Evolutionary conservation across 306 rosid species (phyloP).

Genomic region (Sicyos edulis): DNA sequence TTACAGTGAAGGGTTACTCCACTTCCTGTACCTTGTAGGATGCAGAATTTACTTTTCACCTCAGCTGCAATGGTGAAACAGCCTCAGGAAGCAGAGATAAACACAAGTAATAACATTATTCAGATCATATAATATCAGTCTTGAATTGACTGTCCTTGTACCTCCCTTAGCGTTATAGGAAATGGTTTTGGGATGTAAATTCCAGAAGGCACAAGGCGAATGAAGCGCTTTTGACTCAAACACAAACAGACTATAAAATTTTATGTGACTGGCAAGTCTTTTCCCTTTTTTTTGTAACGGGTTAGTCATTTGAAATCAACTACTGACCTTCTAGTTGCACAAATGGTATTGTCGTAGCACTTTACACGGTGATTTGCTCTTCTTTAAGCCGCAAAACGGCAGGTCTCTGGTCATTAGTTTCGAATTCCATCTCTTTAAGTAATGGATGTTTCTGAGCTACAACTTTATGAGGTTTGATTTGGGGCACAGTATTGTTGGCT

Average conservation of each 20-base stretch:
- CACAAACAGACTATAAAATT: slow-evolving; percentile 25
- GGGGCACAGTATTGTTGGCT: slow-evolving; percentile 31
- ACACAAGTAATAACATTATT: slow-evolving; percentile 11
- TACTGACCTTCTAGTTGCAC: slow-evolving; percentile 22
- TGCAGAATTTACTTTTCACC: slow-evolving; percentile 8
- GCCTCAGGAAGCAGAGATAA: not conserved
- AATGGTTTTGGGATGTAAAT: slow-evolving; percentile 14
- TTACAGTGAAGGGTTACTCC: not conserved
- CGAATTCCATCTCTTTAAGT: slow-evolving; percentile 50
- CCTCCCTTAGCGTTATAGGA: not conserved
- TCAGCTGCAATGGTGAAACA: slow-evolving; percentile 21
- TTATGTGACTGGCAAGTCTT: slow-evolving; percentile 29
- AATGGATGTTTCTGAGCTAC: slow-evolving; percentile 51
- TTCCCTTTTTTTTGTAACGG: slow-evolving; percentile 29
- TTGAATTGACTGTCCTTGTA: not conserved
- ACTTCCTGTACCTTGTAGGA: not conserved
- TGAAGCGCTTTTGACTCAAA: slow-evolving; percentile 31
- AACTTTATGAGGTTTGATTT: slow-evolving; percentile 35
- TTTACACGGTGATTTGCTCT: slow-evolving; percentile 53
- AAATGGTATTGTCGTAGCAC: not conserved
- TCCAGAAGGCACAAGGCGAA: slow-evolving; percentile 21
- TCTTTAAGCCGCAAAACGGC: slow-evolving; percentile 67
- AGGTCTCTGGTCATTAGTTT: slow-evolving; percentile 51
- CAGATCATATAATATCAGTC: slow-evolving; percentile 10
- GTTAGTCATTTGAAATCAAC: slow-evolving; percentile 35